Percentiles rank a stretch among this genome's conserved stretches.
Conservation (phyloP, 306 rosid genomes). For the Prunus mira region DNA sequence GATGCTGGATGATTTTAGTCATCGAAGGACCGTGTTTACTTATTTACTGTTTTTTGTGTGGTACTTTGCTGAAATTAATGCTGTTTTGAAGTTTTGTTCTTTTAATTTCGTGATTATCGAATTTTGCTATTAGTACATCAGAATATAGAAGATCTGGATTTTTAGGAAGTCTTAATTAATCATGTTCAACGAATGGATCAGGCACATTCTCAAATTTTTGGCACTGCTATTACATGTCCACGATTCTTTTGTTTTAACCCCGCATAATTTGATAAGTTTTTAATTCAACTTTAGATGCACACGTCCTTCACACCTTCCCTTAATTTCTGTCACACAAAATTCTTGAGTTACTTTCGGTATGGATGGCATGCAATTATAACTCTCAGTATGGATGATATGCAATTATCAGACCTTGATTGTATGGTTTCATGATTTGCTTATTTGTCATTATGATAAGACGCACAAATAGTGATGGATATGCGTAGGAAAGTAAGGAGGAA, state of each 20-base stretch:
- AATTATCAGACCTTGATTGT: too few relatives aligned
- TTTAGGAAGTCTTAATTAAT: not conserved
- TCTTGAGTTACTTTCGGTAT: too few relatives aligned
- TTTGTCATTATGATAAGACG: too few relatives aligned
- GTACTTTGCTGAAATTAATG: not conserved
- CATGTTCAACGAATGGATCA: not conserved
- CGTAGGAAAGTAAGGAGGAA: too few relatives aligned
- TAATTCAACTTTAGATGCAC: too few relatives aligned
- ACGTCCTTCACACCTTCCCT: too few relatives aligned
- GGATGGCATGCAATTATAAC: too few relatives aligned
- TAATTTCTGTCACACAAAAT: too few relatives aligned
- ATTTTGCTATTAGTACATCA: conserved; percentile 1
- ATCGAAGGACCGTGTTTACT: conserved; percentile 6
- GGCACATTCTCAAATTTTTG: not conserved
- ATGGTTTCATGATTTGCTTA: too few relatives aligned
- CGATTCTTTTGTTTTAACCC: not conserved
- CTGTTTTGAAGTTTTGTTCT: conserved; percentile 25
- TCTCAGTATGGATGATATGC: too few relatives aligned
- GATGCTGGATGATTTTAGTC: not conserved
- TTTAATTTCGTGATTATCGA: conserved; percentile 3
- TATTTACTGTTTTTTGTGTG: not conserved
- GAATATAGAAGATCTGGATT: not conserved
- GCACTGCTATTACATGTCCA: not conserved
- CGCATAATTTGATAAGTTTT: not conserved
- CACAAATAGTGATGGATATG: too few relatives aligned